These are phyloP conservation scores for Chaetomiaceae sp. DNA, from an alignment of 2,329 filamentous ascomycete genomes.

Conservation along the genomic window DNA sequence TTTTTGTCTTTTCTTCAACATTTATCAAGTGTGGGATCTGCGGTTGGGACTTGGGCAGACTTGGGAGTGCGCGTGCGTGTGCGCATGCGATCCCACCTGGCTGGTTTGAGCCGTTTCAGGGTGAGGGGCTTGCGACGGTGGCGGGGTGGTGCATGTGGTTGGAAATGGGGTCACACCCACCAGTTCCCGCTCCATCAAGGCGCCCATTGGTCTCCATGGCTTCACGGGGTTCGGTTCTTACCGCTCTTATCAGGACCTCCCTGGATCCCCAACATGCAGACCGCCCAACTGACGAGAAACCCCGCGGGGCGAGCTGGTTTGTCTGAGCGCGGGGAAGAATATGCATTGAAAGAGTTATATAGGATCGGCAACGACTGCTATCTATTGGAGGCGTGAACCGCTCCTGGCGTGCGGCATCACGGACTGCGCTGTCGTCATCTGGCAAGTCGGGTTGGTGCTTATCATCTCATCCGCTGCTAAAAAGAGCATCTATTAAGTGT, in stretches of 20 bases:
- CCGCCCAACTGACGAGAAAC: constrained; percentile 3
- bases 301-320: constrained; percentile 4
- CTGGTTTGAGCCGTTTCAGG: constrained; percentile 10
- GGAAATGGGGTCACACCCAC: constrained; percentile 3
- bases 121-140: constrained; percentile 9
- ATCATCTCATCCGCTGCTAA: constrained; percentile 1
- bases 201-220: neutral
- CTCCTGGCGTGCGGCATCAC: constrained; percentile 1
- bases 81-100: neutral
- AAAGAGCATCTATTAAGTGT: neutral
- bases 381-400: constrained; percentile 13
- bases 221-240: neutral
- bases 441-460: constrained; percentile 3
- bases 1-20: too few relatives aligned
- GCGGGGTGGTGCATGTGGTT: neutral
- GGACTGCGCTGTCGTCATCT: constrained; percentile 12
- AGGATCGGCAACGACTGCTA: constrained; percentile 15
- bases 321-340: constrained; percentile 6
- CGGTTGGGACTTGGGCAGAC: too few relatives aligned
- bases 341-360: constrained; percentile 10
- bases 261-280: neutral
- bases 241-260: constrained; percentile 5
- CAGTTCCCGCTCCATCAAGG: neutral
- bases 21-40: too few relatives aligned
- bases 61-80: too few relatives aligned